A percentile compares a stretch with the other conserved stretches of the same genome.
Evolutionary conservation across 768 basidiomycete genomes (phyloP).

Genomic region (Cyathus striatus): DNA sequence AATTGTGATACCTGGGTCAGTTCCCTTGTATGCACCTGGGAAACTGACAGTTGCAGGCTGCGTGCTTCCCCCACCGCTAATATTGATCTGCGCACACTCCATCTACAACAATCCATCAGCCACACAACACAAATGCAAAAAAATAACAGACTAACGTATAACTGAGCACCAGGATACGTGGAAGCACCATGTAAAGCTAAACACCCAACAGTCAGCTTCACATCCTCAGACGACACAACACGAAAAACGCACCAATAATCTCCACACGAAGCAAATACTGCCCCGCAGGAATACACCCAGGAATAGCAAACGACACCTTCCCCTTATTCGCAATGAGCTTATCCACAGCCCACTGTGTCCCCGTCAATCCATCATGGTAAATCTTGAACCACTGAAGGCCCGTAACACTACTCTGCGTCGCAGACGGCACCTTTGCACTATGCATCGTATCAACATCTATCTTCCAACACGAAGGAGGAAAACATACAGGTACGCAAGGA

Average conservation of each 20-base stretch:
- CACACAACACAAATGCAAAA: no score
- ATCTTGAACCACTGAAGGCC: slow-evolving; percentile 57
- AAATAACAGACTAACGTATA: slow-evolving; percentile 1
- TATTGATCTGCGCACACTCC: slow-evolving; percentile 2
- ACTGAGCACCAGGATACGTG: slow-evolving; percentile 2
- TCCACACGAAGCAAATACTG: slow-evolving; percentile 1
- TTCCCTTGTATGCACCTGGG: slow-evolving; percentile 2
- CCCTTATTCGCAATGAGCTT: slow-evolving; percentile 42
- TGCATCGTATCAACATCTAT: slow-evolving; percentile 16
- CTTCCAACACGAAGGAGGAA: neutral
- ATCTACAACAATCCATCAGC: neutral
- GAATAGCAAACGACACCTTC: slow-evolving; percentile 42
- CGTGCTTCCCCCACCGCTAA: slow-evolving; percentile 1
- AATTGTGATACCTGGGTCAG: no score
- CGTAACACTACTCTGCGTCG: slow-evolving; percentile 32
- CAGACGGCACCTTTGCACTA: slow-evolving; percentile 35
- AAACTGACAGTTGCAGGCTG: slow-evolving; percentile 1
- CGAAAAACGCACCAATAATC: slow-evolving; percentile 2
- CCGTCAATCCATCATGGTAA: slow-evolving; percentile 36
- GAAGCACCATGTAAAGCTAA: neutral
- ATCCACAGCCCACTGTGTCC: slow-evolving; percentile 42
- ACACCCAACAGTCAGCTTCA: no score
- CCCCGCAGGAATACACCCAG: slow-evolving; percentile 37
- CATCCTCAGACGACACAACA: no score
- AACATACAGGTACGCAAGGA: slow-evolving; percentile 41